Evolutionary conservation across 331 rosid genomes (phyloP).

Genomic region (Arachis monticola): DNA sequence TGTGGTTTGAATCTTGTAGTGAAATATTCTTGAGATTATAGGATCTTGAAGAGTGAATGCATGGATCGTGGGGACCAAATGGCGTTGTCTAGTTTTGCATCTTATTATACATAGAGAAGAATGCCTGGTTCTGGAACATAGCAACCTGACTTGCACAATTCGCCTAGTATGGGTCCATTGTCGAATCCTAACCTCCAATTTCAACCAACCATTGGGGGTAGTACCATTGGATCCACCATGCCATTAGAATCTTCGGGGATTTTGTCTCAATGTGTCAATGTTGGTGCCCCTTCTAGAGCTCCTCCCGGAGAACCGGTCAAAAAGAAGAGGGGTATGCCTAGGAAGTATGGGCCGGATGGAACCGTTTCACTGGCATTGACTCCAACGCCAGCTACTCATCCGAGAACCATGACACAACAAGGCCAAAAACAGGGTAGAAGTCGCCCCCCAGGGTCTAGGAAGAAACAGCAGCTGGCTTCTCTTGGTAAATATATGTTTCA

Average conservation of each 20-base stretch:
- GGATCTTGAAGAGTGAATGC: constrained; percentile 57
- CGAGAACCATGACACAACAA: too few species aligned
- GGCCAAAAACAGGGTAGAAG: too few species aligned
- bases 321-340: constrained; percentile 94
- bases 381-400: too few species aligned
- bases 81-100: constrained; percentile 77
- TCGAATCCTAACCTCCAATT: constrained; percentile 68
- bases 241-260: constrained; percentile 71
- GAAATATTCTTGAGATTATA: constrained; percentile 32
- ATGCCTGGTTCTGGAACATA: constrained; percentile 69
- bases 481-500: too few species aligned
- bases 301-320: constrained; percentile 65
- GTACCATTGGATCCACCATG: constrained; percentile 69
- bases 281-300: constrained; percentile 58
- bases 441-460: too few species aligned
- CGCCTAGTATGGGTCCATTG: constrained; percentile 60
- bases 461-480: too few species aligned
- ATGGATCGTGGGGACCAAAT: constrained; percentile 98
- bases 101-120: constrained; percentile 81
- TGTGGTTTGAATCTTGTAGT: constrained; percentile 18
- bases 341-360: constrained; percentile 66
- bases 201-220: constrained; percentile 70
- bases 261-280: constrained; percentile 70
- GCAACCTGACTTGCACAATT: constrained; percentile 69
- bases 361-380: too few species aligned